phyloP scores from a whole-genome alignment of 2,329 filamentous ascomycete genomes.

The Fusarium sp. region DNA sequence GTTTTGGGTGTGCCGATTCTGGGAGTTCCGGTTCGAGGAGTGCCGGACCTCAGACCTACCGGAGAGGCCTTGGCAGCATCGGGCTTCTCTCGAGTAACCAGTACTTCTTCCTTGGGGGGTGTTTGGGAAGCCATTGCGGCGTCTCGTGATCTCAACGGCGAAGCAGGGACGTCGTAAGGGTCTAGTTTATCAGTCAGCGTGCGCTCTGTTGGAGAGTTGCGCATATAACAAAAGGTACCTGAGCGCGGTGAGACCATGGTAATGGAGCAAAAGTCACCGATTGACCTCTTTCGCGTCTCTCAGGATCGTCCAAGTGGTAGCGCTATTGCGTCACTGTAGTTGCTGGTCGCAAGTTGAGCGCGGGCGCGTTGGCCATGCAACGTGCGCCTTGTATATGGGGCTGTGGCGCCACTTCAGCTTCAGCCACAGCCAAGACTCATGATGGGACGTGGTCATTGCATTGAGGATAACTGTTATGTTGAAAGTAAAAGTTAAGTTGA shows the following conservation, averaged over 20 bases:
- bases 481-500: no score
- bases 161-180: slow-evolving; percentile 42
- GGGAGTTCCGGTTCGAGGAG: slow-evolving; percentile 22
- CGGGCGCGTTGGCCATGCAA: slow-evolving; percentile 34
- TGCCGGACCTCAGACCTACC: slow-evolving; percentile 10
- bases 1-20: slow-evolving; percentile 3
- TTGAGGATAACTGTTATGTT: no score
- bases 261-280: slow-evolving; percentile 1
- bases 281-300: slow-evolving; percentile 20
- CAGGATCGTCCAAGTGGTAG: slow-evolving; percentile 6
- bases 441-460: background rate
- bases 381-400: slow-evolving; percentile 37
- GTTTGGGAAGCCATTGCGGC: slow-evolving; percentile 22
- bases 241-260: slow-evolving; percentile 24
- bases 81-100: slow-evolving; percentile 30
- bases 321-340: slow-evolving; percentile 41
- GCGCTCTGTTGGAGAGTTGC: background rate
- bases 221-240: slow-evolving; percentile 22
- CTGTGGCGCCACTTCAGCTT: slow-evolving; percentile 28
- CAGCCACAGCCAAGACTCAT: slow-evolving; percentile 19
- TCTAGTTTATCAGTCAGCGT: slow-evolving; percentile 30
- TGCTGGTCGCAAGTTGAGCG: slow-evolving; percentile 41
- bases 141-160: slow-evolving; percentile 26
- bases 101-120: slow-evolving; percentile 29
- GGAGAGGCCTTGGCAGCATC: slow-evolving; percentile 25